phyloP scores from a whole-genome alignment of 2,329 filamentous ascomycete genomes.

The Xylaria sp. region DNA sequence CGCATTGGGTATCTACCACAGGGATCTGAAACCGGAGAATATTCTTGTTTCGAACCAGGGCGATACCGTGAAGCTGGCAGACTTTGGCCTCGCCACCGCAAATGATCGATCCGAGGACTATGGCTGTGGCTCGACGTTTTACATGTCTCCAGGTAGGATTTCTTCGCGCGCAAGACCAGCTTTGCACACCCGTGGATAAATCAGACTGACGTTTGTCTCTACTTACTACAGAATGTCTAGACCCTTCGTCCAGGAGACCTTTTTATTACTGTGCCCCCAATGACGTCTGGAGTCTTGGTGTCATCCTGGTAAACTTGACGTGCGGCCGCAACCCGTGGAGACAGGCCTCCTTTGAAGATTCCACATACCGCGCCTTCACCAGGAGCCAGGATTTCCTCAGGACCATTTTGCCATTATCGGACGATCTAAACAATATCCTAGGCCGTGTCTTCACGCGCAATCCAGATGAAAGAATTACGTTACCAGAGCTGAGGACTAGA shows the following conservation, averaged over 20 bases:
- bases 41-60: constrained; percentile 91
- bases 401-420: constrained; percentile 89
- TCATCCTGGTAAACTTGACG: constrained; percentile 96
- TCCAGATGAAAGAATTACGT: constrained; percentile 82
- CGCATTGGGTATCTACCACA: constrained; percentile 90
- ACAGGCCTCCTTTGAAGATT: constrained; percentile 90
- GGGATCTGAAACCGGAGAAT: constrained; percentile 98
- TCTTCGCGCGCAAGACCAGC: constrained; percentile 28
- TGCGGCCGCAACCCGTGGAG: constrained; percentile 99
- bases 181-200: constrained; percentile 22
- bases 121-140: constrained; percentile 97
- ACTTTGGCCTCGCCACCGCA: constrained; percentile 94
- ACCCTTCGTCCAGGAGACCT: constrained; percentile 77
- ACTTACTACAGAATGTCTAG: constrained; percentile 77
- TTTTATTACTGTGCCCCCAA: constrained; percentile 94
- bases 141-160: constrained; percentile 96
- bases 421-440: constrained; percentile 89
- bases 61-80: constrained; percentile 91
- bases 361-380: constrained; percentile 91
- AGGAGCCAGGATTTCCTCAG: constrained; percentile 88
- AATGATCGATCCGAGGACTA: constrained; percentile 90
- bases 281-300: constrained; percentile 97
- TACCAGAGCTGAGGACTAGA: constrained; percentile 79
- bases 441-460: constrained; percentile 87
- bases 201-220: constrained; percentile 42